Evolutionary conservation across 2,329 filamentous ascomycete genomes (phyloP), one percentile per base, ranked within the genome.

Genomic region (Raffaelea albimanens): DNA sequence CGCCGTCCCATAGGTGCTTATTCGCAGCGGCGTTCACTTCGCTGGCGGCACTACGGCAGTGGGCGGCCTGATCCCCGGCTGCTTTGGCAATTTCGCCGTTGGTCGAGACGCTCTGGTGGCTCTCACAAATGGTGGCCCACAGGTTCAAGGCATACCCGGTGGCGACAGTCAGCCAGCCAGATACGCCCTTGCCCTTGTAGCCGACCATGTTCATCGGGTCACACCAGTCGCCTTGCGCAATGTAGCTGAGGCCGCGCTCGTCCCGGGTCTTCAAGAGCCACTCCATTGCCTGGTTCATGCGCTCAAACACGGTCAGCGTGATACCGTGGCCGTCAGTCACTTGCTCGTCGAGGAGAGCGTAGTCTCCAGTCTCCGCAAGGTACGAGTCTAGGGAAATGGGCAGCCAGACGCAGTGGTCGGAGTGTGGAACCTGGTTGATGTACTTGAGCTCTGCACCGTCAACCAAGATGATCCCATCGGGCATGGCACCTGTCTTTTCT

Each of bases 131-230:
- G n/a, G 58, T 56, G 2, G 75, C 72, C 73, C 74, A 79, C 0
- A 78, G 57, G 13, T 70, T 71, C 20, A 73, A 61, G 1, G 75
- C 72, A 53, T 72, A 75, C 0, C 63, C 74, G 0, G 74, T 78
- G 5, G 75, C 74, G 2, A 78, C 63, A 0, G 75, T 78, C 31
- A 78, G 66, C 75, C 75, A 79, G 19, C 73, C 75, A 0, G 75
- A 78, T 1, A 79, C 75, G 21, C 75, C 75, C 46, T 69, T 67
- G 36, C 75, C 75, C 57, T 76, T 76, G 56, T 72, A 74, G 4
- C 74, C 74, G n/a, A 76, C 75, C 75, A 79, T 79, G 59, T 79
- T 79, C 70, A 78, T 75, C 3, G 75, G 75, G 51, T 78, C 75
- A 53, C 75, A 79, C 75, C 75, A 79, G 57, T 79, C 75, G 33